Conservation (phyloP, 108 stramenopile genomes). For the Conticribra guillardii region DNA sequence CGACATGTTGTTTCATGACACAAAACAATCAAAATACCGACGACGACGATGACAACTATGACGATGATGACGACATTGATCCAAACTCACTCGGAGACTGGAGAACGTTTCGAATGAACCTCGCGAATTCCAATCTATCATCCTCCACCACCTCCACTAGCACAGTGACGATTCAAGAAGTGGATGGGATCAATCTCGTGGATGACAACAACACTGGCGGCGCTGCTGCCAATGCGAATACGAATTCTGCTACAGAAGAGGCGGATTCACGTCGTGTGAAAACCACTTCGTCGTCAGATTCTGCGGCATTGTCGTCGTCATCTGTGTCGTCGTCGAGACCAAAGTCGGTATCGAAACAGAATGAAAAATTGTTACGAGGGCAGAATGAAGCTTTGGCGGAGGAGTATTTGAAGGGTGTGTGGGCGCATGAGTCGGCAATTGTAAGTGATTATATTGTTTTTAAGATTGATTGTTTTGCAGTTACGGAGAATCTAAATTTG, state of each 20-base stretch:
- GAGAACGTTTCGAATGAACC: conserved; percentile 64
- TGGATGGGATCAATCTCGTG: conserved; percentile 31
- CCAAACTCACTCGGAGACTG: conserved; percentile 61
- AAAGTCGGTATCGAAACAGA: conserved; percentile 57
- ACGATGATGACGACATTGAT: conserved; percentile 65
- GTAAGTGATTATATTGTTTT: conserved; percentile 37
- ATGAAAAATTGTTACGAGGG: conserved; percentile 60
- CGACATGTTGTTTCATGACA: no score
- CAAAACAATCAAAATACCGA: no score
- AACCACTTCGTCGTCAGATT: not conserved
- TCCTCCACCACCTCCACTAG: not conserved
- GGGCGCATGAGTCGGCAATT: conserved; percentile 75
- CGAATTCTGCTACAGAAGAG: no score
- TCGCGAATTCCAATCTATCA: conserved; percentile 31
- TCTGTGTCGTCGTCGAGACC: conserved; percentile 15
- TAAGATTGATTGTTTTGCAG: conserved; percentile 5
- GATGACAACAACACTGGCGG: not conserved
- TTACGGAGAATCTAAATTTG: not conserved
- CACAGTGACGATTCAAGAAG: conserved; percentile 1
- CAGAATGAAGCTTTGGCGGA: conserved; percentile 62
- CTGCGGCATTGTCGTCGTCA: not conserved
- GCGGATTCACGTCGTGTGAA: no score
- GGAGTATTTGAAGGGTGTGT: conserved; percentile 69
- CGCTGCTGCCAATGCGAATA: no score
- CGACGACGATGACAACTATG: no score